Evolutionary conservation across 441 rosid genomes (phyloP).

Genomic region (Arabidopsis lyrata): DNA sequence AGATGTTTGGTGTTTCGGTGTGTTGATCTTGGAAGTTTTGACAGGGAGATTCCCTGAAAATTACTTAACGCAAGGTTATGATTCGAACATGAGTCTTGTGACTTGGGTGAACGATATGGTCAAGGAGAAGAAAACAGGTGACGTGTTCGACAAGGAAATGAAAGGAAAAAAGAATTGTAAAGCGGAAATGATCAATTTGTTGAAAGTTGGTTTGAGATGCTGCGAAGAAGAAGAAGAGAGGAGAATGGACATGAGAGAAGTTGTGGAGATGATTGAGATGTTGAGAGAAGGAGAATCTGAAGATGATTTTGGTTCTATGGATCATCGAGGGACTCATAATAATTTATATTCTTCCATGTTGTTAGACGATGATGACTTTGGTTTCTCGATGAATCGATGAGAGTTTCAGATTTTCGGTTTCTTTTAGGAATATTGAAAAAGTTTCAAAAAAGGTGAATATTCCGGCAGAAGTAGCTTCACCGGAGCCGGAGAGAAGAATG

Average conservation of each 20-base stretch:
- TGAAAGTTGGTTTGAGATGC: slow-evolving; percentile 88
- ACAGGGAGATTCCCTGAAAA: slow-evolving; percentile 84
- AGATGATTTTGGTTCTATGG: slow-evolving; percentile 42
- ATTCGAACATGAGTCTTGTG: slow-evolving; percentile 55
- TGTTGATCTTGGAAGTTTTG: slow-evolving; percentile 72
- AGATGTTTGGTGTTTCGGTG: slow-evolving; percentile 92
- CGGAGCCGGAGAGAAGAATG: slow-evolving; percentile 27
- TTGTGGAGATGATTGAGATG: slow-evolving; percentile 58
- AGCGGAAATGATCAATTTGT: slow-evolving; percentile 66
- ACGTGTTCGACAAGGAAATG: slow-evolving; percentile 87
- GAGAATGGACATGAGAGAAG: slow-evolving; percentile 65
- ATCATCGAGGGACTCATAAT: slow-evolving; percentile 41
- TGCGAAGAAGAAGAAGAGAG: slow-evolving; percentile 73
- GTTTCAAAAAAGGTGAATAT: neutral
- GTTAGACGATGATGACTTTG: slow-evolving; percentile 46
- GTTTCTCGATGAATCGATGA: slow-evolving; percentile 46
- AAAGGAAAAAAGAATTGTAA: slow-evolving; percentile 57
- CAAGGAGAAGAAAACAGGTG: slow-evolving; percentile 56
- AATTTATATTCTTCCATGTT: slow-evolving; percentile 42
- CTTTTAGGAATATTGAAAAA: slow-evolving; percentile 24
- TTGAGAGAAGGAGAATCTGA: slow-evolving; percentile 53
- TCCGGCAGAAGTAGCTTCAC: slow-evolving; percentile 22
- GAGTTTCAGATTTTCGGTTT: slow-evolving; percentile 24
- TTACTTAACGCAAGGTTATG: slow-evolving; percentile 60
- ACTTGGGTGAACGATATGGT: slow-evolving; percentile 77